Evolutionary conservation across 2,329 filamentous ascomycete genomes (phyloP).

Genomic region (Cladobotryum protrusum): DNA sequence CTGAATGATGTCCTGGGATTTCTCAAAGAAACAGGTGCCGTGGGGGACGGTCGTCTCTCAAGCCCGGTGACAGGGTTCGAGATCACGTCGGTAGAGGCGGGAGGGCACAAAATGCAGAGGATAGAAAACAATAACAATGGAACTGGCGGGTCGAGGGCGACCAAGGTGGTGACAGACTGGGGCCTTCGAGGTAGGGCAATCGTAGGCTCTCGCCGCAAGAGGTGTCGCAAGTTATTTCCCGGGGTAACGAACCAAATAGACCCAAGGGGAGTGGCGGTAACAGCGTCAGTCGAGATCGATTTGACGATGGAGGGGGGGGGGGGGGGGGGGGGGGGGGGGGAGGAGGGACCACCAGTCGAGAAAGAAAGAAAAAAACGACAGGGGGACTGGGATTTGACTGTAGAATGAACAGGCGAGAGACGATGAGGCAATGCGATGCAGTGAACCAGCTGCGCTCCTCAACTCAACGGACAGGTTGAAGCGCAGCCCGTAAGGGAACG

Average conservation of each 20-base stretch:
- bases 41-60: slow-evolving; percentile 12
- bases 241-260: slow-evolving; percentile 5
- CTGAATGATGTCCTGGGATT: not conserved
- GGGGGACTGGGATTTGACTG: not conserved
- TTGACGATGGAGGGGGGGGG: not conserved
- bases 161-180: slow-evolving; percentile 8
- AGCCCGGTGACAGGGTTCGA: slow-evolving; percentile 10
- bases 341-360: not conserved
- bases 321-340: not conserved
- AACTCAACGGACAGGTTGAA: slow-evolving; percentile 10
- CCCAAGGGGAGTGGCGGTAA: slow-evolving; percentile 4
- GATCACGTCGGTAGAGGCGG: slow-evolving; percentile 14
- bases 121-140: slow-evolving; percentile 2
- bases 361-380: not conserved
- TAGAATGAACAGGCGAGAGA: slow-evolving; percentile 3
- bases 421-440: slow-evolving; percentile 8
- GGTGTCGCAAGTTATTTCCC: slow-evolving; percentile 1
- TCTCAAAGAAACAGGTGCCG: not conserved
- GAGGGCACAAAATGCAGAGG: slow-evolving; percentile 3
- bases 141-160: not conserved
- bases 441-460: slow-evolving; percentile 15
- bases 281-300: not conserved
- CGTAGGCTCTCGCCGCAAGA: slow-evolving; percentile 4
- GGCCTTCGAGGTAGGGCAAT: slow-evolving; percentile 7
- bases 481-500: slow-evolving; percentile 15